A percentile compares a stretch with the other conserved stretches of the same genome.
Conservation (phyloP, 179 eudicot genomes). For the Silene coronaria region DNA sequence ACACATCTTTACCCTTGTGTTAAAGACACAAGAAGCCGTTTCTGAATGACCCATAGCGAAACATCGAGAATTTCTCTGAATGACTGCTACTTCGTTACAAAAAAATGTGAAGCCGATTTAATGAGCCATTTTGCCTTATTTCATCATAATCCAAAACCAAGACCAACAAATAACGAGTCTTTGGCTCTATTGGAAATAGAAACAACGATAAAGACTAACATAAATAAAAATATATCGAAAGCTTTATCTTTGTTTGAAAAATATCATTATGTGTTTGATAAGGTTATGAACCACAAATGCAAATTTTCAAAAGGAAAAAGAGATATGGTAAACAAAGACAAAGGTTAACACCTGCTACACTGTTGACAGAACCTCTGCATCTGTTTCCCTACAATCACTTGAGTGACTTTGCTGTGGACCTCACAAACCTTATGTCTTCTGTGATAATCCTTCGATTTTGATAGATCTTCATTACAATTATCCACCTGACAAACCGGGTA, state of each 20-base stretch:
- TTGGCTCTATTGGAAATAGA: too few species aligned
- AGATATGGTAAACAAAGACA: slow-evolving; percentile 19
- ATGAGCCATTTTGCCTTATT: too few species aligned
- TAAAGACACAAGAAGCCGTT: too few species aligned
- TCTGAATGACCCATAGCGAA: too few species aligned
- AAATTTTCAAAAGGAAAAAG: slow-evolving; percentile 11
- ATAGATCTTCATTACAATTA: slow-evolving; percentile 64
- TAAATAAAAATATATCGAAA: background rate
- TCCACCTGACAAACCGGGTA: slow-evolving; percentile 76
- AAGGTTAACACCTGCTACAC: slow-evolving; percentile 66
- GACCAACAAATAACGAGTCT: too few species aligned
- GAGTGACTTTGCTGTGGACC: slow-evolving; percentile 61
- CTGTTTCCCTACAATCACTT: slow-evolving; percentile 56
- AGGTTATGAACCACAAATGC: background rate
- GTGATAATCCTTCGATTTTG: slow-evolving; percentile 66
- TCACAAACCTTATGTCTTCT: slow-evolving; percentile 83
- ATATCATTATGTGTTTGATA: too few species aligned
- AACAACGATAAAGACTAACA: background rate
- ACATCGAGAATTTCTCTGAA: too few species aligned
- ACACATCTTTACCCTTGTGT: slow-evolving; percentile 25
- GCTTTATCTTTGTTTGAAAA: background rate
- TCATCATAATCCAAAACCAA: too few species aligned
- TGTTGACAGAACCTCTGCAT: slow-evolving; percentile 92
- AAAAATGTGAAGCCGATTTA: too few species aligned
- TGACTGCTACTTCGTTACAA: too few species aligned